Conservation (phyloP, 1,284 basidiomycete species). For the Austroboletus novae-zelandiae region DNA sequence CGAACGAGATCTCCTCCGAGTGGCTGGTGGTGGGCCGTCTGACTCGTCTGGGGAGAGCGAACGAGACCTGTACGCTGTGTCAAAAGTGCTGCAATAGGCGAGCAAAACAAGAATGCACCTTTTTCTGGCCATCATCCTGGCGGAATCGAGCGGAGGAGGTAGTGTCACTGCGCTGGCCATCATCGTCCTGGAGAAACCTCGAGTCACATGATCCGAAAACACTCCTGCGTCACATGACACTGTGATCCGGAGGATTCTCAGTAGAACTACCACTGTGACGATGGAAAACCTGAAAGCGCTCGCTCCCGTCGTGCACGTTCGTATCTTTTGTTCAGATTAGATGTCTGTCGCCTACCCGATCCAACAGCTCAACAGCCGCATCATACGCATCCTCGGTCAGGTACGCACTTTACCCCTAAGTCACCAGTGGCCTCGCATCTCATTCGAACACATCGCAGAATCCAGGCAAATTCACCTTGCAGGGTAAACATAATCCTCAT, state of each 20-base stretch:
- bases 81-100: background rate
- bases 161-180: constrained; percentile 45
- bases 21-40: constrained; percentile 56
- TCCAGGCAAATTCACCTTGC: constrained; percentile 88
- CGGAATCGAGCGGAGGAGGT: constrained; percentile 5
- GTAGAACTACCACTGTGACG: too few species aligned
- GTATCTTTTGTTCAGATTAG: constrained; percentile 5
- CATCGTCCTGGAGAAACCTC: background rate
- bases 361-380: constrained; percentile 57
- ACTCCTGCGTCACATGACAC: too few species aligned
- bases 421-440: background rate
- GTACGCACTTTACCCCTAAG: constrained; percentile 34
- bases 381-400: constrained; percentile 71
- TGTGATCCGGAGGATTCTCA: too few species aligned
- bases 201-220: background rate
- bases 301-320: constrained; percentile 52
- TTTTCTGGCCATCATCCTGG: constrained; percentile 22
- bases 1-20: constrained; percentile 62
- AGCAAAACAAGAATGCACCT: constrained; percentile 10
- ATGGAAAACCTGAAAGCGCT: constrained; percentile 51
- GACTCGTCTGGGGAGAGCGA: constrained; percentile 48
- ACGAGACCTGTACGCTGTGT: constrained; percentile 44
- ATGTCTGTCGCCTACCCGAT: background rate
- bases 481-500: constrained; percentile 49
- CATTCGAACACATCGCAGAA: constrained; percentile 50